Evolutionary conservation across 306 rosid genomes (phyloP).

Genomic region (Acacia acuminata): DNA sequence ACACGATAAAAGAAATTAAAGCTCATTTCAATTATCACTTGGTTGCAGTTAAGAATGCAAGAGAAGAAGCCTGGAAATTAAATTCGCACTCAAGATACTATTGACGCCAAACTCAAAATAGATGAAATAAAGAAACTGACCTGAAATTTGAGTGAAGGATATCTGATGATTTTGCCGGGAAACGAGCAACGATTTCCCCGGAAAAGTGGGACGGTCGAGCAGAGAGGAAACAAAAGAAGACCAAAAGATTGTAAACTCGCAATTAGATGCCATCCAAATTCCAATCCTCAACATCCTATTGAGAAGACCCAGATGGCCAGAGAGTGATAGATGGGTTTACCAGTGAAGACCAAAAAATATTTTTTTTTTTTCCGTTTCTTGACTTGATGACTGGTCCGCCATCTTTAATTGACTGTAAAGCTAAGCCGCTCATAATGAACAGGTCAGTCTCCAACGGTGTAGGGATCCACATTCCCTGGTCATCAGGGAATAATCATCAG

Average conservation of each 20-base stretch:
- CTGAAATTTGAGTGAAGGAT: constrained; percentile 30
- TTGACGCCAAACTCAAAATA: too few relatives aligned
- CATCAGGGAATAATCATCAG: too few relatives aligned
- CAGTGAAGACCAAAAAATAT: neutral
- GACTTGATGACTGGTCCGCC: neutral
- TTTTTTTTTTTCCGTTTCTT: neutral
- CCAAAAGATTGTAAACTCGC: neutral
- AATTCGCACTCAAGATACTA: too few relatives aligned
- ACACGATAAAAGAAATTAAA: neutral
- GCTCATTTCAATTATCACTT: neutral
- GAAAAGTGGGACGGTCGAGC: neutral
- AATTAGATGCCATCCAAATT: neutral
- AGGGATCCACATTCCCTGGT: too few relatives aligned
- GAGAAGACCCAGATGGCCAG: neutral
- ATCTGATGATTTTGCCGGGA: constrained; percentile 10
- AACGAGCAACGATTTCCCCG: constrained; percentile 12
- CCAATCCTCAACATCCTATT: neutral
- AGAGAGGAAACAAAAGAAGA: neutral
- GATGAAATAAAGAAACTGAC: constrained; percentile 24
- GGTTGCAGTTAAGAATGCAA: neutral
- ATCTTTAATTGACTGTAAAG: constrained; percentile 7
- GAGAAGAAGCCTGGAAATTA: too few relatives aligned
- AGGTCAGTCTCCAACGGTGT: neutral
- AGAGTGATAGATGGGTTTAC: neutral
- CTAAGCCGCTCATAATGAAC: neutral